A percentile compares a stretch with the other conserved stretches of the same genome.
These are phyloP conservation scores for Krasilnikovozyma curviuscula DNA, from an alignment of 768 basidiomycete genomes.

Conservation along the genomic window DNA sequence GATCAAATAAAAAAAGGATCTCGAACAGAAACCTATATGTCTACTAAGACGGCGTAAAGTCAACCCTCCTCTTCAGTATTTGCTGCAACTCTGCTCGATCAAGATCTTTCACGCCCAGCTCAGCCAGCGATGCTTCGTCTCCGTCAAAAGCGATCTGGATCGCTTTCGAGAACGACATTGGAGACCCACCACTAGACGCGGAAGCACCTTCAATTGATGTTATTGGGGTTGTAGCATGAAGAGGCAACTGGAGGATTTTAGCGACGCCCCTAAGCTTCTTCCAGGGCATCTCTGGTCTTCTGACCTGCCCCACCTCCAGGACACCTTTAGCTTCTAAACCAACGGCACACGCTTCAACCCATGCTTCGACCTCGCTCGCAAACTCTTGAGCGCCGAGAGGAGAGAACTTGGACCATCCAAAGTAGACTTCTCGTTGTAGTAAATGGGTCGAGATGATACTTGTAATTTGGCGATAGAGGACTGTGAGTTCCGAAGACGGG, in stretches of 20 bases:
- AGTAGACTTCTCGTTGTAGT: constrained; percentile 63
- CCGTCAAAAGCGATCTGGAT: constrained; percentile 37
- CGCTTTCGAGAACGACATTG: constrained; percentile 31
- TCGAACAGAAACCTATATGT: too few species aligned
- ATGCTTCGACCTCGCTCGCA: constrained; percentile 52
- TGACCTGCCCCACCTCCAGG: constrained; percentile 21
- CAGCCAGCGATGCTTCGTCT: constrained; percentile 26
- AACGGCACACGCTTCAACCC: constrained; percentile 57
- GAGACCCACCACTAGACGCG: background rate
- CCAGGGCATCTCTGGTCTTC: constrained; percentile 56
- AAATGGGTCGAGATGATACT: constrained; percentile 55
- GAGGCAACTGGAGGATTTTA: constrained; percentile 42
- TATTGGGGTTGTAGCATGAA: background rate
- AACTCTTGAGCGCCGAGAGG: constrained; percentile 43
- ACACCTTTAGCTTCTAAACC: constrained; percentile 35
- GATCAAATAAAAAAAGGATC: too few species aligned
- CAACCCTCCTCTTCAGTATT: constrained; percentile 19
- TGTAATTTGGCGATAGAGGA: constrained; percentile 56
- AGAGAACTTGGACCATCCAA: constrained; percentile 44
- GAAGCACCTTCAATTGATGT: too few species aligned
- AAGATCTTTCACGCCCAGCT: constrained; percentile 44
- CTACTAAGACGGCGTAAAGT: constrained; percentile 22
- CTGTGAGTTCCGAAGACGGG: constrained; percentile 38
- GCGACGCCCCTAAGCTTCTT: constrained; percentile 48
- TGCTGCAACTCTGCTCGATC: constrained; percentile 36